Percentiles rank a stretch among this genome's conserved stretches.
phyloP scores from a whole-genome alignment of 2,329 filamentous ascomycete species.

The Exophiala oligosperma region DNA sequence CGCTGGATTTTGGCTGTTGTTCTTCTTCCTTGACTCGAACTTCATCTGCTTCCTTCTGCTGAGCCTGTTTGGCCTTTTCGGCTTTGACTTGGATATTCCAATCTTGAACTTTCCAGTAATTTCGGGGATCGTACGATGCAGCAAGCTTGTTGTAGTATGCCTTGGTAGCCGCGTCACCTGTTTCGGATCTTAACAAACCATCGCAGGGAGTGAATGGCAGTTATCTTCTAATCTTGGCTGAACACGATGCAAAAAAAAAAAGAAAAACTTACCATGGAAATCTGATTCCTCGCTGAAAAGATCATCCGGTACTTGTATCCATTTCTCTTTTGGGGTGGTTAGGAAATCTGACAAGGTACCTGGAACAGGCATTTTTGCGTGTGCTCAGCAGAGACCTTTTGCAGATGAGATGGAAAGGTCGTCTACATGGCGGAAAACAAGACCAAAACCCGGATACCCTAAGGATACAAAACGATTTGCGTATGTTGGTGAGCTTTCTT shows the following conservation, averaged over 20 bases:
- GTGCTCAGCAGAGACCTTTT: no score
- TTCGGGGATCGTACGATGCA: constrained; percentile 50
- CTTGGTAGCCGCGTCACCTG: constrained; percentile 58
- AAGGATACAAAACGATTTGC: neutral
- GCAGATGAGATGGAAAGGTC: neutral
- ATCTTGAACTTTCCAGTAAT: constrained; percentile 48
- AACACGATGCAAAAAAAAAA: neutral
- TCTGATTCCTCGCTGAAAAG: constrained; percentile 45
- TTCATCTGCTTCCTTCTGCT: constrained; percentile 4
- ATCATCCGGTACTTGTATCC: constrained; percentile 22
- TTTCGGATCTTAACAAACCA: neutral
- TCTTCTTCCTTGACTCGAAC: neutral
- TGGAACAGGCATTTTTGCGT: neutral
- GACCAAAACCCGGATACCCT: neutral
- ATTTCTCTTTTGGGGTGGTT: neutral
- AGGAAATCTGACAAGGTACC: neutral
- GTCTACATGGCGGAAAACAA: constrained; percentile 1
- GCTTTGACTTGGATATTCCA: constrained; percentile 25
- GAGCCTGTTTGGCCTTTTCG: constrained; percentile 4
- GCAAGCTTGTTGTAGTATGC: constrained; percentile 52
- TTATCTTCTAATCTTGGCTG: no score
- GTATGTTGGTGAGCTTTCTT: no score
- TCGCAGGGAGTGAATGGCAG: neutral
- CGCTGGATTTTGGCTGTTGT: neutral
- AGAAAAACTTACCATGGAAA: constrained; percentile 41